These are phyloP conservation scores for Penicillium glabrum DNA, from an alignment of 2,329 filamentous ascomycete species.

Conservation along the genomic window DNA sequence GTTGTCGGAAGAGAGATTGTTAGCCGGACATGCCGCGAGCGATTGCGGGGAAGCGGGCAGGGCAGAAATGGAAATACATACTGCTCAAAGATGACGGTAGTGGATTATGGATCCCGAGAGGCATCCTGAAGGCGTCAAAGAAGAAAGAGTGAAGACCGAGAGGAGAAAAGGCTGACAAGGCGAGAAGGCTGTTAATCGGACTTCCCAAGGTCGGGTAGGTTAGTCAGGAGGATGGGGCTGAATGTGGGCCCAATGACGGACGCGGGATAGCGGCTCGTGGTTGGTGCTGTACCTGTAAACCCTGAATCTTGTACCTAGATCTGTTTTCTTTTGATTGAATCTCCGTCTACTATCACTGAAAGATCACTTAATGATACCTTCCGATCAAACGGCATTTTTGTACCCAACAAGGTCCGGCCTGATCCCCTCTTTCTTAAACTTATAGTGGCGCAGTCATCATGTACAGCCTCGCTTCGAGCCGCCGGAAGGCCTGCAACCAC, in stretches of 20 bases:
- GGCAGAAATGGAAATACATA: slow-evolving; percentile 30
- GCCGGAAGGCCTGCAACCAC: background rate
- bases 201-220: slow-evolving; percentile 12
- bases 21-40: slow-evolving; percentile 26
- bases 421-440: background rate
- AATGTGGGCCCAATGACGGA: slow-evolving; percentile 25
- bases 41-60: slow-evolving; percentile 34
- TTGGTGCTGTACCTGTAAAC: background rate
- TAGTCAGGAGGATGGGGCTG: slow-evolving; percentile 25
- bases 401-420: background rate
- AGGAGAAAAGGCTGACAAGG: slow-evolving; percentile 1
- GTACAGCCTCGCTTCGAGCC: background rate
- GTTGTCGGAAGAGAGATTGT: slow-evolving; percentile 29
- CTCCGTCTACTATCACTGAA: background rate
- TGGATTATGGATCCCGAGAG: slow-evolving; percentile 48
- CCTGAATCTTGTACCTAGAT: background rate
- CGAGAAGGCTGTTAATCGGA: slow-evolving; percentile 10
- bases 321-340: no score
- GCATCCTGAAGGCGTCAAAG: slow-evolving; percentile 29
- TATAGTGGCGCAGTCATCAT: background rate
- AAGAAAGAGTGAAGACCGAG: background rate
- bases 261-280: slow-evolving; percentile 17
- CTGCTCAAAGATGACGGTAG: slow-evolving; percentile 50
- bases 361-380: background rate
- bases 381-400: background rate